phyloP scores from a whole-genome alignment of 2,329 filamentous ascomycete genomes.

The Daldinia eschscholtzii region DNA sequence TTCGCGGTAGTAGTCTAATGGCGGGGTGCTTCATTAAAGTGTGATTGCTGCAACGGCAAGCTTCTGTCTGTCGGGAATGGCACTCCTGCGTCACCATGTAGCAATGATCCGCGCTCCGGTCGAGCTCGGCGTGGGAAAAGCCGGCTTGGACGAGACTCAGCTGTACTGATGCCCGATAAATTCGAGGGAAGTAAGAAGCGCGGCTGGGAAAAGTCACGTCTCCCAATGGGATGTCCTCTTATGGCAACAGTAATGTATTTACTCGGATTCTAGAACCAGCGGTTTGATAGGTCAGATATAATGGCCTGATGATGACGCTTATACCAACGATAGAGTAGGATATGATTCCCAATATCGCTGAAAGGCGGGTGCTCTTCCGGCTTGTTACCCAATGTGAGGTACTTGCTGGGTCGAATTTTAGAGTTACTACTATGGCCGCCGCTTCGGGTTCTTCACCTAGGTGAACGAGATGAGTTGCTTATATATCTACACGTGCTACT shows the following conservation, averaged over 20 bases:
- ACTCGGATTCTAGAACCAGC: not conserved
- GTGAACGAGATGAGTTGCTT: not conserved
- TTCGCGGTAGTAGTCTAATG: conserved; percentile 6
- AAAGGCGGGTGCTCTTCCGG: conserved; percentile 7
- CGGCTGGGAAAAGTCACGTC: not conserved
- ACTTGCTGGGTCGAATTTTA: conserved; percentile 2
- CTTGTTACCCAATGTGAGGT: conserved; percentile 3
- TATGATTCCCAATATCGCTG: not conserved
- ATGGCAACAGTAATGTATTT: conserved; percentile 9
- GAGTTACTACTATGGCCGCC: not conserved
- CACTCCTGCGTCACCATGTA: conserved; percentile 29
- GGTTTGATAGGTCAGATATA: conserved; percentile 11
- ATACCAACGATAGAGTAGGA: not conserved
- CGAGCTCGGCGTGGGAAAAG: conserved; percentile 24
- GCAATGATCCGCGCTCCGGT: conserved; percentile 22
- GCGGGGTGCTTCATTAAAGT: conserved; percentile 21
- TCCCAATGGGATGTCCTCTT: conserved; percentile 8
- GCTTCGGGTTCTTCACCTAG: conserved; percentile 7
- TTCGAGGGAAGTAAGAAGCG: conserved; percentile 5
- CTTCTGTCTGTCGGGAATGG: conserved; percentile 24
- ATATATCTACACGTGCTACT: not conserved
- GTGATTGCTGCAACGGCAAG: conserved; percentile 28
- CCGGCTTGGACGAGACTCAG: conserved; percentile 19
- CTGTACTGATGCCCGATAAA: conserved; percentile 17
- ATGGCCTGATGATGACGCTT: conserved; percentile 6